Evolutionary conservation across 192 early-diverging fungal species (phyloP).

Genomic region (Fimicolochytrium jonesii): DNA sequence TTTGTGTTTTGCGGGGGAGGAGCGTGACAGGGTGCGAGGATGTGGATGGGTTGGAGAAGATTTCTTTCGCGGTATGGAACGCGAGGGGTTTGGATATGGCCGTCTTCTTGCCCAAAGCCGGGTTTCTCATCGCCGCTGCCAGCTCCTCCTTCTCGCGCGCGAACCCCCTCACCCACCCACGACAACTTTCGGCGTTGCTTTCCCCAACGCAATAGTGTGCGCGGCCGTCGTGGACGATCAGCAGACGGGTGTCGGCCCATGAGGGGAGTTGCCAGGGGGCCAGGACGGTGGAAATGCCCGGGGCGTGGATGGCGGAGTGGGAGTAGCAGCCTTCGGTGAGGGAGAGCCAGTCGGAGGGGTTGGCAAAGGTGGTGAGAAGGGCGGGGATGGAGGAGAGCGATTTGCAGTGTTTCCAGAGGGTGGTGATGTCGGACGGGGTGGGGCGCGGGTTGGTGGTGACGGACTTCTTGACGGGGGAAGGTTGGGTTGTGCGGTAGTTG

Average conservation of each 20-base stretch:
- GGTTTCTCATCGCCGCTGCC: neutral
- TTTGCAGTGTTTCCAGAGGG: constrained; percentile 27
- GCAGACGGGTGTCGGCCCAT: constrained; percentile 11
- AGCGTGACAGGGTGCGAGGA: neutral
- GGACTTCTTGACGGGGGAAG: constrained; percentile 1
- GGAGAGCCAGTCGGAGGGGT: constrained; percentile 2
- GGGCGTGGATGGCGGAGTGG: constrained; percentile 19
- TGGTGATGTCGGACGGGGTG: neutral
- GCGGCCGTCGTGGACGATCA: constrained; percentile 22
- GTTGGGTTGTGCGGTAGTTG: constrained; percentile 11
- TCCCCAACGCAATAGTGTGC: constrained; percentile 28
- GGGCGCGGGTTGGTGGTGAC: too few species aligned
- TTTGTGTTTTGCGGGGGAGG: neutral
- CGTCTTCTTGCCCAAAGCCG: neutral
- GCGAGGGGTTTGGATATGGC: neutral
- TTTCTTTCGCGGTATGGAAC: neutral
- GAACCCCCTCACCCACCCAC: constrained; percentile 25
- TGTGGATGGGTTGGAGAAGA: constrained; percentile 7
- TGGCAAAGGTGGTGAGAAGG: constrained; percentile 15
- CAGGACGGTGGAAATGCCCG: constrained; percentile 9
- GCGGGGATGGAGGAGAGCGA: constrained; percentile 1
- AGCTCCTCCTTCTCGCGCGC: constrained; percentile 11
- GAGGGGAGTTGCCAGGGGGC: constrained; percentile 26
- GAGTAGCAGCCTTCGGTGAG: constrained; percentile 36
- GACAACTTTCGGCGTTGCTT: constrained; percentile 23